phyloP scores from a whole-genome alignment of 768 basidiomycete species.

The Mycena kentingensis region DNA sequence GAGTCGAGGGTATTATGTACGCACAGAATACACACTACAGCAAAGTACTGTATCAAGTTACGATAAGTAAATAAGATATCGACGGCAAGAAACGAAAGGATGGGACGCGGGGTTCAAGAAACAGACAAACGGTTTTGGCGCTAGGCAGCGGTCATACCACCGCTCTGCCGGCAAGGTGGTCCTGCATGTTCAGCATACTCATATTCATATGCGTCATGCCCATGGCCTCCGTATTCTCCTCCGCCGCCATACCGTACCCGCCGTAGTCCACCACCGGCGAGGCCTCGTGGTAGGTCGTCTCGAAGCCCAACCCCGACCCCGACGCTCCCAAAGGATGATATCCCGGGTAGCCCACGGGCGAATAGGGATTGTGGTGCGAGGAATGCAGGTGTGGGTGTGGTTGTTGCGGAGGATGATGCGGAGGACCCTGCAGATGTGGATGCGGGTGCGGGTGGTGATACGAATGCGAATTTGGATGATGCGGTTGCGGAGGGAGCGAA shows the following conservation, averaged over 20 bases:
- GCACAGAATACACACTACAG: too few relatives aligned
- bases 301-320: neutral
- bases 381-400: neutral
- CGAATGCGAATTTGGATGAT: neutral
- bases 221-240: conserved; percentile 9
- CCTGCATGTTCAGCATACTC: neutral
- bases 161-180: neutral
- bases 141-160: neutral
- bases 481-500: conserved; percentile 8
- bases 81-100: too few relatives aligned
- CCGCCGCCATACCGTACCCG: conserved; percentile 11
- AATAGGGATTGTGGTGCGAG: conserved; percentile 12
- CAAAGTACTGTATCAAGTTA: too few relatives aligned
- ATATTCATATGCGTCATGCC: conserved; percentile 11
- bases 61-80: too few relatives aligned
- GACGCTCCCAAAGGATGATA: conserved; percentile 5
- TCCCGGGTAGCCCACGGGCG: conserved; percentile 20
- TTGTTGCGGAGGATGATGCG: too few relatives aligned
- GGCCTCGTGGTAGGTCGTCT: neutral
- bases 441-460: neutral
- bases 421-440: neutral
- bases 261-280: conserved; percentile 11
- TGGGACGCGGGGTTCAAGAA: too few relatives aligned
- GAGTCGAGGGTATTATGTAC: too few relatives aligned
- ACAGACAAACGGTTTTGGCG: too few relatives aligned